Percentiles rank a stretch among this genome's conserved stretches.
Evolutionary conservation across 257 asterid species (phyloP).

Genomic region (Solanum sejunctum): DNA sequence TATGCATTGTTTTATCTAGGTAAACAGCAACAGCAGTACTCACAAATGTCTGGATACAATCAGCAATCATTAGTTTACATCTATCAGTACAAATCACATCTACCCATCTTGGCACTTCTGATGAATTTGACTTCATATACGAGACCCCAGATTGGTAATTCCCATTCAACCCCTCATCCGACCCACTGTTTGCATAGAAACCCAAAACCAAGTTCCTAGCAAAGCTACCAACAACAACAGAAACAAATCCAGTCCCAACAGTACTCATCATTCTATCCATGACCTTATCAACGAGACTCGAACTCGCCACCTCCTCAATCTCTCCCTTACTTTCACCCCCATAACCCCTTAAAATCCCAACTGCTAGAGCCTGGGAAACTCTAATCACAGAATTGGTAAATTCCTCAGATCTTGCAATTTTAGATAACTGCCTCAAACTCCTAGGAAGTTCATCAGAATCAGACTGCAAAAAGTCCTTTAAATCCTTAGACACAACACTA

Average conservation of each 20-base stretch:
- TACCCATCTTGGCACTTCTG: slow-evolving; percentile 41
- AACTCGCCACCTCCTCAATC: slow-evolving; percentile 22
- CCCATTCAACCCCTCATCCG: slow-evolving; percentile 21
- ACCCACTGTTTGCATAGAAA: slow-evolving; percentile 22
- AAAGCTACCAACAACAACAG: slow-evolving; percentile 72
- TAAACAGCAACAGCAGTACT: slow-evolving; percentile 79
- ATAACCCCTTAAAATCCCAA: slow-evolving; percentile 69
- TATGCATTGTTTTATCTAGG: slow-evolving; percentile 88
- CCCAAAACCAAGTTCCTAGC: slow-evolving; percentile 87
- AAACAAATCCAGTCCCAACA: slow-evolving; percentile 78
- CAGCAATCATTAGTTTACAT: slow-evolving; percentile 56
- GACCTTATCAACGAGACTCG: slow-evolving; percentile 38
- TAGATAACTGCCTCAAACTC: slow-evolving; percentile 75
- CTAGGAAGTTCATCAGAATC: slow-evolving; percentile 79
- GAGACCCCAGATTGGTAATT: slow-evolving; percentile 7
- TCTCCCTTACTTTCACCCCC: slow-evolving; percentile 17
- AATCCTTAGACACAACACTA: slow-evolving; percentile 58
- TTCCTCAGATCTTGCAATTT: slow-evolving; percentile 62
- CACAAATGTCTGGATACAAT: slow-evolving; percentile 64
- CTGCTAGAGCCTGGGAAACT: slow-evolving; percentile 45
- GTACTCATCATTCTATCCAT: slow-evolving; percentile 73
- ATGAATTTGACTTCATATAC: slow-evolving; percentile 16
- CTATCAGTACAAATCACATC: slow-evolving; percentile 45
- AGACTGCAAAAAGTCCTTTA: slow-evolving; percentile 72
- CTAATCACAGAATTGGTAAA: slow-evolving; percentile 36